A percentile compares a stretch with the other conserved stretches of the same genome.
These are phyloP conservation scores for Globisporangium mamillatum DNA, from an alignment of 352 stramenopile species.

Conservation along the genomic window DNA sequence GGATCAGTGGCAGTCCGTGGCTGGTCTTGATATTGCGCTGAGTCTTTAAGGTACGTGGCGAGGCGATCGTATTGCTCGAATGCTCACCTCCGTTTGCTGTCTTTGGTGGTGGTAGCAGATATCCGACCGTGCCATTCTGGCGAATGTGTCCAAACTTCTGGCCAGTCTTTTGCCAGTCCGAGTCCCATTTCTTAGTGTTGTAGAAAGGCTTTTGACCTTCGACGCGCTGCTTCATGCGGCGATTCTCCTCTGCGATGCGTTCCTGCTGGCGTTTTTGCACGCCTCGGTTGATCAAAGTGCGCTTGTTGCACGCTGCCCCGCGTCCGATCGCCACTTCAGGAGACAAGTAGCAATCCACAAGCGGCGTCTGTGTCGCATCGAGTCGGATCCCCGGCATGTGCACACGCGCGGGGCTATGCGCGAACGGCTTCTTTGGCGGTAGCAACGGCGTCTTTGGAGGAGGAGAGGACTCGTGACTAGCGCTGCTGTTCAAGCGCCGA, in stretches of 20 bases:
- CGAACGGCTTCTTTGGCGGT: slow-evolving; percentile 23
- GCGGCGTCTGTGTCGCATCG: slow-evolving; percentile 58
- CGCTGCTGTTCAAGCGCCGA: neutral
- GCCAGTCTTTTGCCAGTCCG: slow-evolving; percentile 57
- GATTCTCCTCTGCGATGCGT: slow-evolving; percentile 65
- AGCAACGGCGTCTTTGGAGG: slow-evolving; percentile 17
- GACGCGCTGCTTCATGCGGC: slow-evolving; percentile 49
- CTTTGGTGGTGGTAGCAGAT: slow-evolving; percentile 47
- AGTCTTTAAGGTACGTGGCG: neutral
- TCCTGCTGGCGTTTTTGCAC: slow-evolving; percentile 52
- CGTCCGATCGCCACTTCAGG: slow-evolving; percentile 52
- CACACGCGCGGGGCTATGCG: slow-evolving; percentile 48
- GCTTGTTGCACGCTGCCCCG: slow-evolving; percentile 72
- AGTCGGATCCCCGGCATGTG: slow-evolving; percentile 72
- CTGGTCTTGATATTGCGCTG: slow-evolving; percentile 15
- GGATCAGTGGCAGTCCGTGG: slow-evolving; percentile 17
- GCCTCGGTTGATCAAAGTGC: slow-evolving; percentile 52
- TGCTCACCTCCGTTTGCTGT: slow-evolving; percentile 11
- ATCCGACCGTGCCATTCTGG: slow-evolving; percentile 65
- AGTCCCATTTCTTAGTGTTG: slow-evolving; percentile 70
- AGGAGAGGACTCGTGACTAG: neutral
- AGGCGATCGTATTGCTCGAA: neutral
- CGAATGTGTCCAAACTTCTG: slow-evolving; percentile 62
- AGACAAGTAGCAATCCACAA: slow-evolving; percentile 76
- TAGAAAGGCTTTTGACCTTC: slow-evolving; percentile 61